Evolutionary conservation across 2,329 filamentous ascomycete genomes (phyloP).

Genomic region (Botryotinia calthae): DNA sequence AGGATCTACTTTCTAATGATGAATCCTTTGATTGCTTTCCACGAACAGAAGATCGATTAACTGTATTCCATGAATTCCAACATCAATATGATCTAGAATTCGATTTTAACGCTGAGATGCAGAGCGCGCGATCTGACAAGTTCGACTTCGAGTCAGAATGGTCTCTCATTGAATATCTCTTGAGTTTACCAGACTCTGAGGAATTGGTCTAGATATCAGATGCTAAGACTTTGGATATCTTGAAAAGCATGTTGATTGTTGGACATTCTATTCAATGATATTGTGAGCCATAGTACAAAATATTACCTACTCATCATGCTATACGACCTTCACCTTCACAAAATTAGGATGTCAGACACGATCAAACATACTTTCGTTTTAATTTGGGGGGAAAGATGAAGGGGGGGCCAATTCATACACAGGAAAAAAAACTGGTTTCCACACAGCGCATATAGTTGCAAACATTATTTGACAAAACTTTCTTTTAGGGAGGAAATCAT

Average conservation of each 20-base stretch:
- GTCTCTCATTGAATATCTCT: background rate
- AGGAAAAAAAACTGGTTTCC: background rate
- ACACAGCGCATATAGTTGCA: background rate
- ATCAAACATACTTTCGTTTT: background rate
- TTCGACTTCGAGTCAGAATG: constrained; percentile 19
- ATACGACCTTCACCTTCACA: background rate
- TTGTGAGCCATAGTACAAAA: background rate
- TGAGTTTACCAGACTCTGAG: background rate
- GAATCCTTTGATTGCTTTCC: constrained; percentile 22
- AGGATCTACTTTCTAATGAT: constrained; percentile 24
- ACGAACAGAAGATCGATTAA: constrained; percentile 16
- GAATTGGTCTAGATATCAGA: background rate
- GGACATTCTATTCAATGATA: background rate
- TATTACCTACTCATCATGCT: background rate
- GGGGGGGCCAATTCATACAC: background rate
- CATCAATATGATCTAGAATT: constrained; percentile 32
- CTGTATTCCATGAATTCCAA: constrained; percentile 29
- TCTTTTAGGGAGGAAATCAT: background rate
- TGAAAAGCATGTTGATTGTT: background rate
- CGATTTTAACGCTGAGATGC: constrained; percentile 22
- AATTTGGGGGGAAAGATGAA: no score
- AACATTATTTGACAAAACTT: background rate
- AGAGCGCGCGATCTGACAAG: background rate
- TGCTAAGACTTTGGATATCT: constrained; percentile 13
- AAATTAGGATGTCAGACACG: background rate